Evolutionary conservation across 352 stramenopile genomes (phyloP).

Genomic region (Phytophthora citrophthora): DNA sequence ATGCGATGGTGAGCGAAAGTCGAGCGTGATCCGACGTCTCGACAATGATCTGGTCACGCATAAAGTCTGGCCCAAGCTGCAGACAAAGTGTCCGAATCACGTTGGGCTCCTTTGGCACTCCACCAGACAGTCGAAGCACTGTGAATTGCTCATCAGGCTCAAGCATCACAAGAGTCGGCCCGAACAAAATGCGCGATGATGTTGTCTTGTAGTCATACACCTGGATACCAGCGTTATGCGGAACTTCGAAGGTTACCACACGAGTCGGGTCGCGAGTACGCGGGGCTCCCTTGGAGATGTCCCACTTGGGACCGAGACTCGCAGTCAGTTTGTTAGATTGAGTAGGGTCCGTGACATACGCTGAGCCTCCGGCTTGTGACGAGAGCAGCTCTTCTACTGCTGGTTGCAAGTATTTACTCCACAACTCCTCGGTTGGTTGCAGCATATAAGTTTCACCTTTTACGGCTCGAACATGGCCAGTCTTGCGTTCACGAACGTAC

Average conservation of each 20-base stretch:
- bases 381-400: slow-evolving; percentile 73
- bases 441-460: slow-evolving; percentile 87
- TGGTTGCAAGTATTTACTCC: slow-evolving; percentile 64
- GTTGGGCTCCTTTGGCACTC: slow-evolving; percentile 79
- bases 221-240: slow-evolving; percentile 83
- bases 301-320: slow-evolving; percentile 29
- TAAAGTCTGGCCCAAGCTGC: slow-evolving; percentile 84
- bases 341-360: slow-evolving; percentile 66
- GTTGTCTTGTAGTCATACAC: slow-evolving; percentile 89
- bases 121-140: slow-evolving; percentile 69
- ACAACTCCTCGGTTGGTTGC: slow-evolving; percentile 79
- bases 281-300: slow-evolving; percentile 2
- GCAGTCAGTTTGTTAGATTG: slow-evolving; percentile 26
- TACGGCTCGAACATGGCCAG: slow-evolving; percentile 72
- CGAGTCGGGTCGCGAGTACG: slow-evolving; percentile 60
- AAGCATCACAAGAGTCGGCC: slow-evolving; percentile 81
- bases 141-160: slow-evolving; percentile 86
- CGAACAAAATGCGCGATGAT: slow-evolving; percentile 82
- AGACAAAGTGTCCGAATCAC: slow-evolving; percentile 82
- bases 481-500: slow-evolving; percentile 83
- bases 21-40: slow-evolving; percentile 84
- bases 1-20: slow-evolving; percentile 77
- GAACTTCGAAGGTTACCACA: slow-evolving; percentile 82
- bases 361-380: slow-evolving; percentile 58
- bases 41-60: slow-evolving; percentile 86